A percentile compares a stretch with the other conserved stretches of the same genome.
Evolutionary conservation across 148 eudicot species (phyloP).

Genomic region (Salicornia ramosissima): DNA sequence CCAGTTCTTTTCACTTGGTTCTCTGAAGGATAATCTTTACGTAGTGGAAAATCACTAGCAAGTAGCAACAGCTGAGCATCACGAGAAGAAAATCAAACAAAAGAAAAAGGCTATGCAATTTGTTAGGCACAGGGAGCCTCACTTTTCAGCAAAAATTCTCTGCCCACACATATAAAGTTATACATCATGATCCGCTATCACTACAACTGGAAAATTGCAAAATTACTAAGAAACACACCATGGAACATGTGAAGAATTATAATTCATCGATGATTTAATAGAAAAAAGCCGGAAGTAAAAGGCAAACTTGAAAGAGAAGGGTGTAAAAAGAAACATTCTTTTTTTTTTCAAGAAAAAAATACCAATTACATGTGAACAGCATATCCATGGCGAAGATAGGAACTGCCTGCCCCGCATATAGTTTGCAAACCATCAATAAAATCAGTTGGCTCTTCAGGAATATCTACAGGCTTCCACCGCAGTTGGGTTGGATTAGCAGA

Average conservation of each 20-base stretch:
- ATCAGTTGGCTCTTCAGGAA: constrained; percentile 66
- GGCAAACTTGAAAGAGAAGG: not conserved
- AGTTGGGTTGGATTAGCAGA: constrained; percentile 87
- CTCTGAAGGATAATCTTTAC: not conserved
- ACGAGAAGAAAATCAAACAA: not conserved
- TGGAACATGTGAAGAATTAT: not conserved
- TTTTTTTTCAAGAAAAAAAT: not conserved
- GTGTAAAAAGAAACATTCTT: not conserved
- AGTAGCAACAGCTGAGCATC: not conserved
- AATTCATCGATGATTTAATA: not conserved
- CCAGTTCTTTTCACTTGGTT: not conserved
- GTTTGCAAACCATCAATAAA: constrained; percentile 83
- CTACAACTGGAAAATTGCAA: not conserved
- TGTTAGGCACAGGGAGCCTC: not conserved
- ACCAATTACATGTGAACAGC: constrained; percentile 93
- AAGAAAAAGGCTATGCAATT: constrained; percentile 4
- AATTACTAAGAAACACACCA: not conserved
- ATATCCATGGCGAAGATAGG: constrained; percentile 86
- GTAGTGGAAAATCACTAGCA: not conserved
- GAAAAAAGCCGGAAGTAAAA: not conserved
- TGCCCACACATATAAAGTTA: not conserved
- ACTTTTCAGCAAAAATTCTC: not conserved
- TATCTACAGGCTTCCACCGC: constrained; percentile 78
- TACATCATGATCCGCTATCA: not conserved
- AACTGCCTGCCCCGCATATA: constrained; percentile 93